A percentile compares a stretch with the other conserved stretches of the same genome.
These are phyloP conservation scores for Diacronema lutheri DNA, from an alignment of 78 protist genomes.

Conservation along the genomic window DNA sequence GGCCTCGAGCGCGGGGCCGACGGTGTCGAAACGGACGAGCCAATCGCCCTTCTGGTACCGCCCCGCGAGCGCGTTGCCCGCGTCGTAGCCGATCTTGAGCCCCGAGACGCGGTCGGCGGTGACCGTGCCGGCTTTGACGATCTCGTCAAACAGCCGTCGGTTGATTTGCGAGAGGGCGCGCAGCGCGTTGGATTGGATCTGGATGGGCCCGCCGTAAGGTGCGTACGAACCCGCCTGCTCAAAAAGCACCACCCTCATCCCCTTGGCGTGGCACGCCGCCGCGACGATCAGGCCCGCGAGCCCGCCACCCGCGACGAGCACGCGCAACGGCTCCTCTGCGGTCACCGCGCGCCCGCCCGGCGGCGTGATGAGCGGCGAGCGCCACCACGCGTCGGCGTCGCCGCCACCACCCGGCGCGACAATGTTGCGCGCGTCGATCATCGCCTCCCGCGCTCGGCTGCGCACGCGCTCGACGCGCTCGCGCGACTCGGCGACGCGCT, in stretches of 20 bases:
- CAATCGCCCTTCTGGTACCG: slow-evolving; percentile 12
- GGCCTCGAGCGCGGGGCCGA: slow-evolving; percentile 18
- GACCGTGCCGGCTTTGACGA: background rate
- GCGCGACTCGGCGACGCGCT: background rate
- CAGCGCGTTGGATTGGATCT: slow-evolving; percentile 21
- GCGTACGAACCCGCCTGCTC: slow-evolving; percentile 28
- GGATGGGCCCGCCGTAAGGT: slow-evolving; percentile 20
- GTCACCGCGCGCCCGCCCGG: background rate
- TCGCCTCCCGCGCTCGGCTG: background rate
- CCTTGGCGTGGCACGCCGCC: slow-evolving; percentile 18
- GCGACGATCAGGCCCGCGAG: slow-evolving; percentile 10
- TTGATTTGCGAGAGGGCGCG: background rate
- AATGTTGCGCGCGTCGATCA: background rate
- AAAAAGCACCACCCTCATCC: slow-evolving; percentile 3
- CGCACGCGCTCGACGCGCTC: background rate
- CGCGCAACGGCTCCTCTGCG: background rate
- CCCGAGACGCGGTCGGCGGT: slow-evolving; percentile 28
- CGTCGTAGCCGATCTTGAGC: slow-evolving; percentile 12
- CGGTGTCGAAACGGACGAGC: slow-evolving; percentile 19
- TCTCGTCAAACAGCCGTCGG: background rate
- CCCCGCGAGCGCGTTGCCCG: slow-evolving; percentile 25
- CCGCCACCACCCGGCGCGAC: background rate
- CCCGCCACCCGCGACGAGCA: slow-evolving; percentile 17
- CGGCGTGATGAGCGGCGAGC: background rate
- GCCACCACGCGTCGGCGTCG: slow-evolving; percentile 5